Percentiles rank a stretch among this genome's conserved stretches.
Evolutionary conservation across 1,139 yeast genomes (phyloP).

Genomic region (Sugiyamaella japonica): DNA sequence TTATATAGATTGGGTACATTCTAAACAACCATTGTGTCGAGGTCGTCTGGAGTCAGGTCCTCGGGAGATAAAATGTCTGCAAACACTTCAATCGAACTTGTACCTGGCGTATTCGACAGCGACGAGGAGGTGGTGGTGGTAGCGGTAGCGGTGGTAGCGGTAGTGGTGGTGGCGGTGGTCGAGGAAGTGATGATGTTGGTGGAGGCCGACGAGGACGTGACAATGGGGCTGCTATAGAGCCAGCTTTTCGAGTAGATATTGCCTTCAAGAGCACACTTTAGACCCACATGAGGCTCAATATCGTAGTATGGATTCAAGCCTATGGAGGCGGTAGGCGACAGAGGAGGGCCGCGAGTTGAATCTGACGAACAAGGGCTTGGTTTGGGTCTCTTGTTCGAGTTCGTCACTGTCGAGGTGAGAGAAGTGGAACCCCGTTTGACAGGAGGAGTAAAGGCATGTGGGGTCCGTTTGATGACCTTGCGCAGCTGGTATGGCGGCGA

Average conservation of each 20-base stretch:
- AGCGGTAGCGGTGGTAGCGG: neutral
- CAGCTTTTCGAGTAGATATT: conserved; percentile 23
- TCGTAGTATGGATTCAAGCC: conserved; percentile 32
- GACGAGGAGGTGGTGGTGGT: neutral
- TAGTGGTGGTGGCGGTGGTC: too few species aligned
- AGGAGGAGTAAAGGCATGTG: conserved; percentile 33
- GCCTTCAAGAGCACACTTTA: conserved; percentile 19
- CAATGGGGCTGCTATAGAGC: conserved; percentile 22
- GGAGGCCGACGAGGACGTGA: neutral
- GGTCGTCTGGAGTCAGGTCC: conserved; percentile 27
- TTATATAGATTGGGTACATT: neutral
- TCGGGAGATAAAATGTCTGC: conserved; percentile 29
- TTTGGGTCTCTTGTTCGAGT: conserved; percentile 11
- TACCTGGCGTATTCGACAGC: neutral
- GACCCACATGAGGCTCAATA: conserved; percentile 20
- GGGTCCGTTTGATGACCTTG: conserved; percentile 31
- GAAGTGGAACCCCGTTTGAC: conserved; percentile 21
- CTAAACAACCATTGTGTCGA: conserved; percentile 25
- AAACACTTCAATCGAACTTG: conserved; percentile 1
- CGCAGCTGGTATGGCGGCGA: conserved; percentile 30
- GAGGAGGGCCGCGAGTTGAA: conserved; percentile 15
- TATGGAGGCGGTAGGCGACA: conserved; percentile 4
- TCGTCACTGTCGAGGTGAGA: conserved; percentile 9
- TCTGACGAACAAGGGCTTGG: neutral
- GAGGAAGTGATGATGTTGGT: neutral